Evolutionary conservation across 768 basidiomycete genomes (phyloP).

Genomic region (Ephemerocybe angulata): DNA sequence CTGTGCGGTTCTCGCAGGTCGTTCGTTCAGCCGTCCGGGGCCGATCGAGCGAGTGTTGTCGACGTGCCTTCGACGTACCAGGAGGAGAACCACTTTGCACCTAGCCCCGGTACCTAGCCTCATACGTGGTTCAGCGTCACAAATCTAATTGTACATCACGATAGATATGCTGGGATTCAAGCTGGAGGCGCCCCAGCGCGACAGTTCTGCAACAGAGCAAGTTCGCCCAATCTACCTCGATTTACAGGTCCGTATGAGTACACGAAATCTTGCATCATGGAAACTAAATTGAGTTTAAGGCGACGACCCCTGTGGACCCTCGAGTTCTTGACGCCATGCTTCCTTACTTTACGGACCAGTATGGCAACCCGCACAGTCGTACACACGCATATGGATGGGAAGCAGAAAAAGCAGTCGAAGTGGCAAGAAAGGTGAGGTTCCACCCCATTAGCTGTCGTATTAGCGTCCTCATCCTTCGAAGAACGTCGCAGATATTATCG

Average conservation of each 20-base stretch:
- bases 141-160: too few species aligned
- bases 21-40: constrained; percentile 78
- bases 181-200: constrained; percentile 59
- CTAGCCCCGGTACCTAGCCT: constrained; percentile 66
- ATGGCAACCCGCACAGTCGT: constrained; percentile 95
- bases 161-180: constrained; percentile 90
- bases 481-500: constrained; percentile 90
- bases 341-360: constrained; percentile 91
- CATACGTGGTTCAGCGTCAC: too few species aligned
- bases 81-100: constrained; percentile 66
- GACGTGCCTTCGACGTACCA: constrained; percentile 74
- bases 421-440: constrained; percentile 69
- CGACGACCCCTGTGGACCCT: constrained; percentile 96
- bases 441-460: neutral
- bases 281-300: constrained; percentile 47
- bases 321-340: constrained; percentile 96
- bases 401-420: constrained; percentile 91
- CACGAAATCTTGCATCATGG: constrained; percentile 9
- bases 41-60: constrained; percentile 79
- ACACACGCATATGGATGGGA: constrained; percentile 99
- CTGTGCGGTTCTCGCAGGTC: constrained; percentile 41
- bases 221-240: constrained; percentile 94
- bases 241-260: constrained; percentile 69
- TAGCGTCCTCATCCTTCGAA: constrained; percentile 26
- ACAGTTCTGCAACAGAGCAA: constrained; percentile 55